Conservation (phyloP, 2,329 filamentous ascomycete species). For the Pseudonectria buxi region DNA sequence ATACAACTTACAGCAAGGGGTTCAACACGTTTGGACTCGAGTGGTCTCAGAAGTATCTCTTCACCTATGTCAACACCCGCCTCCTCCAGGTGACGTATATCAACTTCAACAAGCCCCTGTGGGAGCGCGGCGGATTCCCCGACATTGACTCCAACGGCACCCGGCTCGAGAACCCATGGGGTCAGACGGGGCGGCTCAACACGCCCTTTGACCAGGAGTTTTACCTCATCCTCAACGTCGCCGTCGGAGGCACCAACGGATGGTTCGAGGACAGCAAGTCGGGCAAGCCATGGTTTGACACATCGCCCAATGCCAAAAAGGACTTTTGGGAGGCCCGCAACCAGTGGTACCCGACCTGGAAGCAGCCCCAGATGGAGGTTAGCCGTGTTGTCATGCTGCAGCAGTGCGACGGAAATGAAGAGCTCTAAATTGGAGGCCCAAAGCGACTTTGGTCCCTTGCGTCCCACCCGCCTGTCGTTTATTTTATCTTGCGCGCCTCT, state of each 20-base stretch:
- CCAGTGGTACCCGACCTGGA: constrained; percentile 67
- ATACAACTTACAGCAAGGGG: constrained; percentile 61
- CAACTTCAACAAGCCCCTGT: constrained; percentile 63
- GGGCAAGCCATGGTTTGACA: constrained; percentile 75
- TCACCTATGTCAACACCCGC: constrained; percentile 76
- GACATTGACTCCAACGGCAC: constrained; percentile 58
- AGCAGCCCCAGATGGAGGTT: constrained; percentile 59
- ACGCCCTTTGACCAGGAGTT: constrained; percentile 72
- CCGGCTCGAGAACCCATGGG: constrained; percentile 57
- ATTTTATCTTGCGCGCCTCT: too few relatives aligned
- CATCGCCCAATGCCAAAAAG: constrained; percentile 55
- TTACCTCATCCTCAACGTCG: constrained; percentile 69
- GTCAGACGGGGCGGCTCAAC: constrained; percentile 49
- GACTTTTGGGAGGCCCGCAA: constrained; percentile 70
- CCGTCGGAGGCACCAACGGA: constrained; percentile 71
- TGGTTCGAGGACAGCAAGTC: constrained; percentile 72
- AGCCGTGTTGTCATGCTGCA: constrained; percentile 65
- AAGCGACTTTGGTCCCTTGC: not conserved
- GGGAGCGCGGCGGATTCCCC: constrained; percentile 63
- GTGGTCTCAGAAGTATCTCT: constrained; percentile 83
- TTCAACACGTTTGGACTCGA: constrained; percentile 78
- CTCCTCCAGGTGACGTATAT: constrained; percentile 75
- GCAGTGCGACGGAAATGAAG: constrained; percentile 57
- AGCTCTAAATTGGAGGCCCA: constrained; percentile 27
- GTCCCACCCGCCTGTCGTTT: too few relatives aligned